phyloP scores from a whole-genome alignment of 352 stramenopile genomes.

The Phytophthora sojae region DNA sequence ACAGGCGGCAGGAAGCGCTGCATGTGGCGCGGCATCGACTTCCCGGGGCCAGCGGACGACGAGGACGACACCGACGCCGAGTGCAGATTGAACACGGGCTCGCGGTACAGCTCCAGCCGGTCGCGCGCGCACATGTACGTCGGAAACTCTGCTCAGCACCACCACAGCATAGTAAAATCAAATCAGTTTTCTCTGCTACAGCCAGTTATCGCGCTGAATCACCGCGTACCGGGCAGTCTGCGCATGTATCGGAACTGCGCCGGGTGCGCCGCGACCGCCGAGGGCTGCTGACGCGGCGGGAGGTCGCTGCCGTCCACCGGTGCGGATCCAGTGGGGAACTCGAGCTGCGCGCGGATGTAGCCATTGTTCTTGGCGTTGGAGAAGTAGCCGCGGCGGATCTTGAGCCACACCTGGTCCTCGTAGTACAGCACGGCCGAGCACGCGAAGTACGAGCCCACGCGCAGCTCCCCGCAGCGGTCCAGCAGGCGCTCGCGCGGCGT shows the following conservation, averaged over 20 bases:
- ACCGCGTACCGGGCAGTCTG: conserved; percentile 57
- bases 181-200: no score
- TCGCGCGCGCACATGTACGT: conserved; percentile 65
- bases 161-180: no score
- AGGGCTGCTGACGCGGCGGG: conserved; percentile 40
- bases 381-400: conserved; percentile 80
- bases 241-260: conserved; percentile 62
- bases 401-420: conserved; percentile 74
- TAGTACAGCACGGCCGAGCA: conserved; percentile 63
- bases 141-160: conserved; percentile 52
- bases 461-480: conserved; percentile 67
- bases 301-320: conserved; percentile 30
- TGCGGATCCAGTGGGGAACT: conserved; percentile 33
- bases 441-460: conserved; percentile 71
- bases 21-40: conserved; percentile 31
- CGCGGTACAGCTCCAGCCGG: conserved; percentile 55
- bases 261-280: conserved; percentile 20
- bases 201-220: not conserved
- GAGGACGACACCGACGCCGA: conserved; percentile 34
- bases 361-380: conserved; percentile 76
- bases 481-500: conserved; percentile 66
- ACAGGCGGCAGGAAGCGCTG: conserved; percentile 65
- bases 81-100: conserved; percentile 55
- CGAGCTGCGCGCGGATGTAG: conserved; percentile 73
- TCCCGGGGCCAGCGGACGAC: not conserved